A percentile compares a stretch with the other conserved stretches of the same genome.
Evolutionary conservation across 208 protist genomes (phyloP).

Genomic region (Trypanosoma avium): DNA sequence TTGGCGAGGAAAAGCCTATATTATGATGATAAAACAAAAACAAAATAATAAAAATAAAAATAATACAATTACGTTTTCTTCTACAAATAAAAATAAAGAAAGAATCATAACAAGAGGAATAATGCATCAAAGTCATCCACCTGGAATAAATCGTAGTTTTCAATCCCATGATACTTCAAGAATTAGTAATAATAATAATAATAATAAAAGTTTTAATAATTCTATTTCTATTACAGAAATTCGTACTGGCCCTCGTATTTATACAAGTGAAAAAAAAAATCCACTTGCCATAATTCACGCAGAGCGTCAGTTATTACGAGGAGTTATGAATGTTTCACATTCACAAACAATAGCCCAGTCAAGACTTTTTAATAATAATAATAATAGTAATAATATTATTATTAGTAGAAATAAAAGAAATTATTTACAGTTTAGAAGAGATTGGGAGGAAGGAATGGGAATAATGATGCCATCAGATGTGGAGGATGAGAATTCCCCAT

Average conservation of each 20-base stretch:
- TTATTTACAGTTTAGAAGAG: too few relatives aligned
- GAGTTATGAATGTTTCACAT: slow-evolving; percentile 12
- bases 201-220: neutral
- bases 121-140: too few relatives aligned
- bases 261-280: too few relatives aligned
- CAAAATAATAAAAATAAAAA: too few relatives aligned
- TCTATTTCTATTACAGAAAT: slow-evolving; percentile 6
- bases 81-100: too few relatives aligned
- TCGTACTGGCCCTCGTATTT: neutral
- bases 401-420: too few relatives aligned
- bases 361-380: slow-evolving; percentile 12
- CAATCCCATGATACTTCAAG: too few relatives aligned
- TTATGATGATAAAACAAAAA: too few relatives aligned
- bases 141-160: slow-evolving; percentile 23
- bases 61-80: too few relatives aligned
- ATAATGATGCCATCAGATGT: slow-evolving; percentile 26
- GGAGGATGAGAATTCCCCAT: slow-evolving; percentile 23
- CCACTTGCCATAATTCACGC: slow-evolving; percentile 9
- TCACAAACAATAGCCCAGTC: slow-evolving; percentile 18
- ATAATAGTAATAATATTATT: neutral
- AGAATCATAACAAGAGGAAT: too few relatives aligned
- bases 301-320: slow-evolving; percentile 12
- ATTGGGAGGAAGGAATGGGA: neutral
- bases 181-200: too few relatives aligned
- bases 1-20: slow-evolving; percentile 15